Percentiles rank a stretch among this genome's conserved stretches.
Conservation (phyloP, 75 land plant genomes). For the Sequoiadendron giganteum region DNA sequence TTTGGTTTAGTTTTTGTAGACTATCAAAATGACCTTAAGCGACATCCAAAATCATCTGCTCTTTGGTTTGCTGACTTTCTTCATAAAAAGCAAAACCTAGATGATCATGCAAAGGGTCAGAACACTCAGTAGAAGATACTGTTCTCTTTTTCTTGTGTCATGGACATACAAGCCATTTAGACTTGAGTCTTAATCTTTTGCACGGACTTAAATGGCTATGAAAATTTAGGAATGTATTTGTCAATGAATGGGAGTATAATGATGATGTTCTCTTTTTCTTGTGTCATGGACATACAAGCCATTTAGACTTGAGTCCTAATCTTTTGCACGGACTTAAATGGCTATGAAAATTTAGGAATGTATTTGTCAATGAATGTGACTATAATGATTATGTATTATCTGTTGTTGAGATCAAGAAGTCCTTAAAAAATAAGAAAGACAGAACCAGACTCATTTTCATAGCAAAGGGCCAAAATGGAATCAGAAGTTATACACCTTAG, state of each 20-base stretch:
- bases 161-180: neutral
- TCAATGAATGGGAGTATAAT: neutral
- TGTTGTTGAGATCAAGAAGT: neutral
- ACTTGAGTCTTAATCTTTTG: neutral
- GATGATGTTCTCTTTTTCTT: neutral
- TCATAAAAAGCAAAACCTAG: neutral
- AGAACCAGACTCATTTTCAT: neutral
- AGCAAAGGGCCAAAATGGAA: neutral
- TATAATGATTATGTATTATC: neutral
- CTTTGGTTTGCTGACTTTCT: conserved; percentile 57
- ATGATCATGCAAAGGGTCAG: neutral
- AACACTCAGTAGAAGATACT: neutral
- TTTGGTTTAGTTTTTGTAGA: conserved; percentile 84
- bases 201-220: neutral
- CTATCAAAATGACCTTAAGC: conserved; percentile 58
- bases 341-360: neutral
- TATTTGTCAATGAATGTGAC: neutral
- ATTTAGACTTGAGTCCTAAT: neutral
- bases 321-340: neutral
- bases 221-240: neutral
- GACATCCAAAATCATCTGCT: conserved; percentile 78
- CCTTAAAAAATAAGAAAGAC: neutral
- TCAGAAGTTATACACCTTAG: neutral
- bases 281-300: neutral
- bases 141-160: neutral